Conservation (phyloP, 106 monocot species). For the Alisma plantagoaquatica region DNA sequence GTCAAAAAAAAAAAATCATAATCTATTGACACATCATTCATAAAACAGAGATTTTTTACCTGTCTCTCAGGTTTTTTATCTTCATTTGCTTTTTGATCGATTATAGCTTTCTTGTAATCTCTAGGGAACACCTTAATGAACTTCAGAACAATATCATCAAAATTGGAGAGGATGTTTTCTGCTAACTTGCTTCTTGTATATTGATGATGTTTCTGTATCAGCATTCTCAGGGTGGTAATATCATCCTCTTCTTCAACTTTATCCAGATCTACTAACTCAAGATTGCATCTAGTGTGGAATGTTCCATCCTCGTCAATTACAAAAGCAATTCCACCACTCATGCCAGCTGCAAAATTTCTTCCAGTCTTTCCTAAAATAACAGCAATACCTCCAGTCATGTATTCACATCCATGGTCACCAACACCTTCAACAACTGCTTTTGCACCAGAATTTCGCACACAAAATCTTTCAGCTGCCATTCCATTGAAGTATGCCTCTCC, state of each 20-base stretch:
- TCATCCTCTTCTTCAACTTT: constrained; percentile 75
- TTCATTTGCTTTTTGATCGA: not conserved
- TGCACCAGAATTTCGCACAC: constrained; percentile 93
- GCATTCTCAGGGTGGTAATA: constrained; percentile 49
- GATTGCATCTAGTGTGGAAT: constrained; percentile 54
- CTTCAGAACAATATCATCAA: constrained; percentile 52
- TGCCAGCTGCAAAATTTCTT: constrained; percentile 95
- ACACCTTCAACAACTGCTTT: constrained; percentile 92
- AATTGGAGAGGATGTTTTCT: constrained; percentile 45
- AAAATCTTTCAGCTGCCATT: constrained; percentile 95
- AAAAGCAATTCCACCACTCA: constrained; percentile 93
- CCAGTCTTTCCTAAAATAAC: constrained; percentile 87
- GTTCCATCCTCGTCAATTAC: constrained; percentile 73
- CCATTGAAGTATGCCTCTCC: constrained; percentile 94
- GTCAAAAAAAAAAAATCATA: not conserved
- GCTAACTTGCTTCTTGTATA: constrained; percentile 57
- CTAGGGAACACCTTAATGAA: constrained; percentile 88
- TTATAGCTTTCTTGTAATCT: constrained; percentile 54
- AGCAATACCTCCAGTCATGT: constrained; percentile 88
- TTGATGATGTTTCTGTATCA: constrained; percentile 85
- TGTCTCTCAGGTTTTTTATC: not conserved
- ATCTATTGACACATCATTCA: too few species aligned
- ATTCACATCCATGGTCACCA: constrained; percentile 97
- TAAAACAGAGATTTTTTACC: too few species aligned
- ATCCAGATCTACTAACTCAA: constrained; percentile 75